phyloP scores from a whole-genome alignment of 73 alveolate species.

The Halteria grandinella region DNA sequence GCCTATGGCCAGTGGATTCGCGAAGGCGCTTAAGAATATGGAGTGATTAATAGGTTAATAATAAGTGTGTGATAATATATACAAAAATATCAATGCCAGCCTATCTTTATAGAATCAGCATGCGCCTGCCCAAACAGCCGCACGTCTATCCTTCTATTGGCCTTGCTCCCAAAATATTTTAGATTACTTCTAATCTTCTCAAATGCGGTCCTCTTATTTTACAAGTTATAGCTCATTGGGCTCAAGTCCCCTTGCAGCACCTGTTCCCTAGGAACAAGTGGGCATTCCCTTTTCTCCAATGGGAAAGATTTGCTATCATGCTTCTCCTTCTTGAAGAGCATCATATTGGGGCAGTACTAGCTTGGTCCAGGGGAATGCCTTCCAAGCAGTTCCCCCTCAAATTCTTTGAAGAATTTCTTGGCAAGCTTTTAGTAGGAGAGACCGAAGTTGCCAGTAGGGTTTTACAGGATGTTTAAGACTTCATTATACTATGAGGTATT shows the following conservation, averaged over 20 bases:
- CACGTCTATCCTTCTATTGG: slow-evolving; percentile 35
- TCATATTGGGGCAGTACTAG: slow-evolving; percentile 23
- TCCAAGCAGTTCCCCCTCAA: slow-evolving; percentile 31
- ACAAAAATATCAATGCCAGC: slow-evolving; percentile 43
- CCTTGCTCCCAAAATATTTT: slow-evolving; percentile 3
- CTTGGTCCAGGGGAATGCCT: slow-evolving; percentile 48
- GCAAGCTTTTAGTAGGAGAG: slow-evolving; percentile 5
- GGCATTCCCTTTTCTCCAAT: slow-evolving; percentile 42
- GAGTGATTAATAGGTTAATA: background rate
- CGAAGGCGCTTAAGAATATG: background rate
- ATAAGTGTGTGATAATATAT: too few species aligned
- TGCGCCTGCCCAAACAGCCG: slow-evolving; percentile 26
- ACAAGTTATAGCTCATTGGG: slow-evolving; percentile 24
- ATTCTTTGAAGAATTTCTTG: slow-evolving; percentile 30
- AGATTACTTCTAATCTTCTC: background rate
- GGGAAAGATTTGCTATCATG: slow-evolving; percentile 14
- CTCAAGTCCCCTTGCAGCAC: background rate
- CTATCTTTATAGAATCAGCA: slow-evolving; percentile 22
- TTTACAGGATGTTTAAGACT: too few species aligned
- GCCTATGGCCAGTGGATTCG: slow-evolving; percentile 25
- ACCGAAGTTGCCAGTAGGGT: slow-evolving; percentile 45
- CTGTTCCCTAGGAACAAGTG: slow-evolving; percentile 42
- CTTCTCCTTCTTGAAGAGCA: slow-evolving; percentile 1
- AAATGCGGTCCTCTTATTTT: slow-evolving; percentile 3
- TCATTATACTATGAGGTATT: too few species aligned